Evolutionary conservation across 257 asterid genomes (phyloP).

Genomic region (Gynochthodes officinalis): DNA sequence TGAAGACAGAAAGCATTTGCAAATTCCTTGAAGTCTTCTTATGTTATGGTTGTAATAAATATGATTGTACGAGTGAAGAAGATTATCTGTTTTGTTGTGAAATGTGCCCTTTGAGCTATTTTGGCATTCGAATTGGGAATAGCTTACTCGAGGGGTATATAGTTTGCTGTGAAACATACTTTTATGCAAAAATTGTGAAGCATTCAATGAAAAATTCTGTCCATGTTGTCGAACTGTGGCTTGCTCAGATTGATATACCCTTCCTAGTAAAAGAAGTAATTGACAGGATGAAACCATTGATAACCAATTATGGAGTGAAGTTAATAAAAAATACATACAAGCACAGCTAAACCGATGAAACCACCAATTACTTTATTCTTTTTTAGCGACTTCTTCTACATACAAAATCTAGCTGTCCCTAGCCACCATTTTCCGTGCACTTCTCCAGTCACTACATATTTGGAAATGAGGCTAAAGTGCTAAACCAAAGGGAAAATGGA

Average conservation of each 20-base stretch:
- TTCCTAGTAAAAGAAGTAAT: conserved; percentile 37
- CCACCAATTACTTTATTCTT: not conserved
- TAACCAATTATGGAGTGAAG: not conserved
- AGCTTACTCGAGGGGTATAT: conserved; percentile 33
- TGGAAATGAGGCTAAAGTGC: too few species aligned
- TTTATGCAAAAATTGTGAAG: conserved; percentile 25
- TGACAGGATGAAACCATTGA: conserved; percentile 5
- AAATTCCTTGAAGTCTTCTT: conserved; percentile 36
- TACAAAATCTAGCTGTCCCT: not conserved
- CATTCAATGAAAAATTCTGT: conserved; percentile 27
- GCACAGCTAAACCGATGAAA: not conserved
- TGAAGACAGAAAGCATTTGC: conserved; percentile 39
- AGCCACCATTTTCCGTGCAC: not conserved
- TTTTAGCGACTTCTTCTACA: not conserved
- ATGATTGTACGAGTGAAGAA: conserved; percentile 23
- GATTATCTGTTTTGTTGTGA: conserved; percentile 30
- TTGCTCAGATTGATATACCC: conserved; percentile 38
- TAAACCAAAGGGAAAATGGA: too few species aligned
- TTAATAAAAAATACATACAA: not conserved
- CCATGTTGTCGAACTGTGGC: conserved; percentile 34
- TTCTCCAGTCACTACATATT: not conserved
- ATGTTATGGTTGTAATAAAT: conserved; percentile 27
- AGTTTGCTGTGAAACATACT: conserved; percentile 31
- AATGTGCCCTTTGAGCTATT: conserved; percentile 26
- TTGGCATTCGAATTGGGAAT: conserved; percentile 21